Percentiles rank a stretch among this genome's conserved stretches.
phyloP scores from a whole-genome alignment of 768 basidiomycete genomes.

The Pleurotus giganteus region DNA sequence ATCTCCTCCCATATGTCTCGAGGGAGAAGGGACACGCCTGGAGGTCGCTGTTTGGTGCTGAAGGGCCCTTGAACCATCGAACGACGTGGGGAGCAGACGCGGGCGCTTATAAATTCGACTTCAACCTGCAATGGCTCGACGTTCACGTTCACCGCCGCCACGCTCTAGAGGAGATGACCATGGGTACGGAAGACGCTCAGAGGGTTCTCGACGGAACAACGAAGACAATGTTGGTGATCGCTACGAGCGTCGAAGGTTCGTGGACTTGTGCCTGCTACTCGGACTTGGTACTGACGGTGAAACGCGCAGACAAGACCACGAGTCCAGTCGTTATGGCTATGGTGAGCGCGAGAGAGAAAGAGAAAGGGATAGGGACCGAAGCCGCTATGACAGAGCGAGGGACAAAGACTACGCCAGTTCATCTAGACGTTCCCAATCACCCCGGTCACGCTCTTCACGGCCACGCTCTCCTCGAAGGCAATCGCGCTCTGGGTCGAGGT shows the following conservation, averaged over 20 bases:
- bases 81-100: neutral
- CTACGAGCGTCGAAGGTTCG: constrained; percentile 6
- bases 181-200: constrained; percentile 1
- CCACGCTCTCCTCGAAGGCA: constrained; percentile 32
- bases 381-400: constrained; percentile 15
- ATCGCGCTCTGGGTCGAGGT: constrained; percentile 38
- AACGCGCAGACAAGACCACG: neutral
- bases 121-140: neutral
- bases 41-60: no score
- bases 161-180: constrained; percentile 4
- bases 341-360: constrained; percentile 15
- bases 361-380: constrained; percentile 14
- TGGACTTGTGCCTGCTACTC: neutral
- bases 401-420: constrained; percentile 26
- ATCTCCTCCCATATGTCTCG: no score
- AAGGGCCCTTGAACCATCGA: no score
- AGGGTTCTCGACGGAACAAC: constrained; percentile 9
- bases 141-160: constrained; percentile 2
- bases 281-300: neutral
- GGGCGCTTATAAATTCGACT: neutral
- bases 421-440: constrained; percentile 62
- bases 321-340: constrained; percentile 7
- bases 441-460: constrained; percentile 41
- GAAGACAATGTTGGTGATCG: neutral
- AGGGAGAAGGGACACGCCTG: no score